These are phyloP conservation scores for Crucihimalaya himalaica DNA, from an alignment of 345 rosid genomes.

Conservation along the genomic window DNA sequence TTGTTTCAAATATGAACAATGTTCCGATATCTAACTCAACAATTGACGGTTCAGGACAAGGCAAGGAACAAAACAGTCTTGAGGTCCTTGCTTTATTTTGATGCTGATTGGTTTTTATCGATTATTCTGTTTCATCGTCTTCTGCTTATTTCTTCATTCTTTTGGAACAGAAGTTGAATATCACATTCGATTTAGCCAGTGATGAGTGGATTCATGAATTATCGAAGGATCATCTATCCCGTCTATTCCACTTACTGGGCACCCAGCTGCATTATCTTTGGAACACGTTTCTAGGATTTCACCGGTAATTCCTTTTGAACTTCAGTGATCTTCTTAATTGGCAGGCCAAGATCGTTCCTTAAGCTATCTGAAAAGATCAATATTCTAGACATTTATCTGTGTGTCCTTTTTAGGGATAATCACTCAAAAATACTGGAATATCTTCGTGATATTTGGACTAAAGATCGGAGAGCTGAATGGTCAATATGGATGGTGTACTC, in stretches of 20 bases:
- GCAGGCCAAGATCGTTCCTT: neutral
- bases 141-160: conserved; percentile 25
- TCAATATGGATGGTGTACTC: conserved; percentile 98
- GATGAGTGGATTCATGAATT: conserved; percentile 49
- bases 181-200: conserved; percentile 43
- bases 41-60: conserved; percentile 52
- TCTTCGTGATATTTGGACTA: conserved; percentile 73
- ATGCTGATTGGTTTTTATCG: conserved; percentile 9
- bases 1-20: conserved; percentile 54
- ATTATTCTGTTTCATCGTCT: neutral
- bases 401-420: conserved; percentile 60
- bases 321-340: neutral
- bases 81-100: conserved; percentile 72
- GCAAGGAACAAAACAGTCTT: conserved; percentile 65
- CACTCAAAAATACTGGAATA: conserved; percentile 59
- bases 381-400: conserved; percentile 22
- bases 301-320: conserved; percentile 56
- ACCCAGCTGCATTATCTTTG: conserved; percentile 70
- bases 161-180: conserved; percentile 53
- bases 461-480: conserved; percentile 93
- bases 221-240: conserved; percentile 53
- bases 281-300: conserved; percentile 77
- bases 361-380: conserved; percentile 3
- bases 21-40: conserved; percentile 45
- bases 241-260: conserved; percentile 60